Percentiles rank a stretch among this genome's conserved stretches.
phyloP scores from a whole-genome alignment of 108 stramenopile genomes.

The Ochromonas danica region DNA sequence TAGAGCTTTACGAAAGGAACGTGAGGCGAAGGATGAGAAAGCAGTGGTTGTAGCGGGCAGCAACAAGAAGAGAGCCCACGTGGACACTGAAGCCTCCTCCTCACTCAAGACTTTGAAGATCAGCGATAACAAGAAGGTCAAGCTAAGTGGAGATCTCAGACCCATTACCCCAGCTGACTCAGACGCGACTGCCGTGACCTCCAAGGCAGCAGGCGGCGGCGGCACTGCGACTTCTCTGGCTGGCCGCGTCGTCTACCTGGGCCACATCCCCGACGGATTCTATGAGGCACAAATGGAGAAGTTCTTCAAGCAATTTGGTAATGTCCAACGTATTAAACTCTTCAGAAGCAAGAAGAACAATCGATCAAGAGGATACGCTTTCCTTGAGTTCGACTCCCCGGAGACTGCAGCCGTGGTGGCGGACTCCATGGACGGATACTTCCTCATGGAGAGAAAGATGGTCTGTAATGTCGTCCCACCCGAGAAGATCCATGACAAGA shows the following conservation, averaged over 20 bases:
- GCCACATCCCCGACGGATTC: slow-evolving; percentile 89
- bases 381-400: slow-evolving; percentile 76
- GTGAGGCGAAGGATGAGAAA: no score
- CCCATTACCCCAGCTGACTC: no score
- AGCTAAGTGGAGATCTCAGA: no score
- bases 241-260: slow-evolving; percentile 95
- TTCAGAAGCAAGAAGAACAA: slow-evolving; percentile 80
- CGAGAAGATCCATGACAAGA: slow-evolving; percentile 41
- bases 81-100: no score
- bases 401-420: slow-evolving; percentile 86
- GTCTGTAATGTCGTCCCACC: slow-evolving; percentile 74
- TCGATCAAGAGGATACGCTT: slow-evolving; percentile 85
- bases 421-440: slow-evolving; percentile 90
- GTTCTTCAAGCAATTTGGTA: slow-evolving; percentile 92
- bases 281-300: slow-evolving; percentile 82
- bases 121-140: no score
- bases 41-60: no score
- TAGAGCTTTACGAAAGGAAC: no score
- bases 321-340: slow-evolving; percentile 69
- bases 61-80: no score
- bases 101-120: no score
- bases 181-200: no score
- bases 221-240: no score
- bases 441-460: slow-evolving; percentile 75
- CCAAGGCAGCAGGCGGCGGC: no score